Percentiles rank a stretch among this genome's conserved stretches.
Evolutionary conservation across 2,329 filamentous ascomycete species (phyloP).

Genomic region (Samsoniella hepiali): DNA sequence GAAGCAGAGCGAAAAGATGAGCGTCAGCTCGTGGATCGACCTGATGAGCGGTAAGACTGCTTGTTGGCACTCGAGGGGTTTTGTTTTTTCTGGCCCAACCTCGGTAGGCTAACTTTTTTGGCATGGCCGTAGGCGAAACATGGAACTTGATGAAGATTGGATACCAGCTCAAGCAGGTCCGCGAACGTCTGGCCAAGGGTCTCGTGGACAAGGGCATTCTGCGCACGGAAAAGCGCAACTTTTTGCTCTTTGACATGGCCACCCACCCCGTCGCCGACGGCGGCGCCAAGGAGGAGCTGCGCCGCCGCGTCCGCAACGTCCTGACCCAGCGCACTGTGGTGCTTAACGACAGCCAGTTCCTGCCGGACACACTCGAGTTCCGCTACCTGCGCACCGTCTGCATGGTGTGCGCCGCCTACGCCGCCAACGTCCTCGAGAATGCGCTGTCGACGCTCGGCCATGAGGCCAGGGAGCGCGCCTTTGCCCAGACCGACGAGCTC

Average conservation of each 20-base stretch:
- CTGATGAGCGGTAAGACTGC: slow-evolving; percentile 82
- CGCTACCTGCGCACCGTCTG: slow-evolving; percentile 85
- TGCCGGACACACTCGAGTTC: slow-evolving; percentile 93
- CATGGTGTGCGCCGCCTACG: slow-evolving; percentile 98
- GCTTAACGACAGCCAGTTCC: slow-evolving; percentile 78
- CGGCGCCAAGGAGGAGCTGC: slow-evolving; percentile 95
- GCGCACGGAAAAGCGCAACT: slow-evolving; percentile 98
- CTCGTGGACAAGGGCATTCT: slow-evolving; percentile 98
- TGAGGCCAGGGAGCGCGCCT: slow-evolving; percentile 89
- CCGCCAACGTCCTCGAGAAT: slow-evolving; percentile 96
- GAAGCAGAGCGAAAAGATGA: slow-evolving; percentile 99
- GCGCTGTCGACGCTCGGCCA: slow-evolving; percentile 91
- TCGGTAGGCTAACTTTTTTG: slow-evolving; percentile 21
- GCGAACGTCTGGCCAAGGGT: slow-evolving; percentile 93
- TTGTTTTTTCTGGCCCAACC: not conserved
- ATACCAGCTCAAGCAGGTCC: slow-evolving; percentile 98
- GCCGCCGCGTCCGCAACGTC: slow-evolving; percentile 85
- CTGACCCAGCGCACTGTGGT: slow-evolving; percentile 93
- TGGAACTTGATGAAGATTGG: slow-evolving; percentile 99
- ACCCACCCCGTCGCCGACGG: slow-evolving; percentile 96
- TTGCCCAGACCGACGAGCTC: slow-evolving; percentile 94
- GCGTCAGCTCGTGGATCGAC: slow-evolving; percentile 98
- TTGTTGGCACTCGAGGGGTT: not conserved
- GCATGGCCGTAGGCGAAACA: slow-evolving; percentile 70
- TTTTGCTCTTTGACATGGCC: slow-evolving; percentile 99